Base-by-base conservation (phyloP, 345 rosid species). In the Dovyalis caffra region DNA sequence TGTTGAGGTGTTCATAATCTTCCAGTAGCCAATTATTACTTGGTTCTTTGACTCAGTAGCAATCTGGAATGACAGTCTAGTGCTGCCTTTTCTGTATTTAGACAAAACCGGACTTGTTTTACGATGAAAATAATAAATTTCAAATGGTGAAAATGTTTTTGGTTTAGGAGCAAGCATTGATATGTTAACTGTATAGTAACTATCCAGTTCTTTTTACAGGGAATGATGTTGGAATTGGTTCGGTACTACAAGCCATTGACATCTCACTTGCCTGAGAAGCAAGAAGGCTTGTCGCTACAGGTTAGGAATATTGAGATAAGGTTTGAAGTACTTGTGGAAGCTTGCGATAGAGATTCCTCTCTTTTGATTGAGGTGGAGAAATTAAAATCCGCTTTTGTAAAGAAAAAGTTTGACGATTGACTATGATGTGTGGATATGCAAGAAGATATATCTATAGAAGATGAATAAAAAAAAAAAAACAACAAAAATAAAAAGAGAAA, bases 141-240 rank as follows among this genome's bases (percentile, higher is more conserved):
- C 8, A 35, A 35, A 35, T 35, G 38, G 6, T 26, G 29, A 66
- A 10, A 4, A 35, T 38, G 11, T 25, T 67, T 3, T 32, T 0
- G 21, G 43, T 12, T 25, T 8, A 35, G 9, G 34, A 12, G 34
- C 35, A 7, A 45, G 35, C 33, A 26, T 12, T 14, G 3, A 14
- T 25, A 5, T 45, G 71, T 56, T 56, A 3, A 18, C 8, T 3
- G 15, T 60, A 28, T 10, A 25, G 8, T 60, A 60, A 60, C 12
- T 23, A 26, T 26, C 5, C 29, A n/a, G 14, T 9, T 25, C 29
- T 3, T 60, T 23, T 23, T 2, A 21, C 86, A 92, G 98, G 89
- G 86, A 81, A 85, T 94, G 85, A 86, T 92, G 91, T 15, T 90
- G 84, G 85, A 87, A 71, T 85, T 92, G 7, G 28, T 94, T 64